A percentile compares a stretch with the other conserved stretches of the same genome.
phyloP scores from a whole-genome alignment of 768 basidiomycete genomes.

The Flagelloscypha sp. region DNA sequence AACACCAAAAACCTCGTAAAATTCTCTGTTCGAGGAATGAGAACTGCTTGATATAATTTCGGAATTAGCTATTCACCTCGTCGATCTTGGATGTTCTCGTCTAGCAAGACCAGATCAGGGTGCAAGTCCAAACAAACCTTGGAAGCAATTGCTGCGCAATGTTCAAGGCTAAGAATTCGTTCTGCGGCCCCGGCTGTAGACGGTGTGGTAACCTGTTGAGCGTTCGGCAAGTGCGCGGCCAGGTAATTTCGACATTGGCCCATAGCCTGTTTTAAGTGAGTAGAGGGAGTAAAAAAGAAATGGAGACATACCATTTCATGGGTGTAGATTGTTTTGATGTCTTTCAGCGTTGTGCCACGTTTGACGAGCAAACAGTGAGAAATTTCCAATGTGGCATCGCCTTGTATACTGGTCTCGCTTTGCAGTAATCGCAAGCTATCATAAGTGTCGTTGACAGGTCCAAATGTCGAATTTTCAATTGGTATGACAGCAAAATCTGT shows the following conservation, averaged over 20 bases:
- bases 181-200: slow-evolving; percentile 72
- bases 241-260: slow-evolving; percentile 73
- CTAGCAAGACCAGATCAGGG: no score
- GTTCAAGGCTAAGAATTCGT: slow-evolving; percentile 20
- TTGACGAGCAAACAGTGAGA: slow-evolving; percentile 65
- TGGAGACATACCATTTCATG: slow-evolving; percentile 61
- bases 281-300: neutral
- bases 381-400: slow-evolving; percentile 40
- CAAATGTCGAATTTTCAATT: slow-evolving; percentile 74
- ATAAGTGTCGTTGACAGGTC: slow-evolving; percentile 68
- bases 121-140: no score
- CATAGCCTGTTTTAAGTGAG: slow-evolving; percentile 43
- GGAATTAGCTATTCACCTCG: no score
- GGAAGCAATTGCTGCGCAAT: no score
- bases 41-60: no score
- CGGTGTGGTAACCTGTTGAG: slow-evolving; percentile 43
- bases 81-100: no score
- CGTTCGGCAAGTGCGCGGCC: slow-evolving; percentile 40
- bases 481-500: slow-evolving; percentile 60
- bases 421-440: slow-evolving; percentile 55
- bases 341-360: slow-evolving; percentile 43
- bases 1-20: no score
- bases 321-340: slow-evolving; percentile 57
- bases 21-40: no score
- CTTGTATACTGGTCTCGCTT: no score